Evolutionary conservation across 257 asterid species (phyloP), one percentile per base, ranked within the genome.

Genomic region (Capsicum pubescens): DNA sequence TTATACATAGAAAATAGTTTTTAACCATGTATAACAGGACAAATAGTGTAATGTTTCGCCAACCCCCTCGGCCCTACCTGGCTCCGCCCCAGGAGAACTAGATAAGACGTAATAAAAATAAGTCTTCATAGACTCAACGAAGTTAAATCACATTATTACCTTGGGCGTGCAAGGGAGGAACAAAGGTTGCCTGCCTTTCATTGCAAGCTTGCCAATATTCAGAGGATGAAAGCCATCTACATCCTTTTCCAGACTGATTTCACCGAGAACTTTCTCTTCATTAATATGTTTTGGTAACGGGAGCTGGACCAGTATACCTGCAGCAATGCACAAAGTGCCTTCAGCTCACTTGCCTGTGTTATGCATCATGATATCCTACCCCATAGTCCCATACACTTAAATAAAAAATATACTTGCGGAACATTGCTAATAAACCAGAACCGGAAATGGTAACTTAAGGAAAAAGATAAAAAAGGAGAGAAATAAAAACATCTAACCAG

Each of bases 141-240:
- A 76, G 63, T 26, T 3, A 3, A 39, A 39, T 76, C 42, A 76
- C 13, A 2, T 76, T 59, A 83, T 54, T 88, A 92, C 99, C 98
- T 93, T 94, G 63, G 99, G 99, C 68, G 98, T 94, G 94, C 98
- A 94, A 56, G 99, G 99, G 87, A 89, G 92, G 88, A 93, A 96
- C 78, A 94, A 84, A 72, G 99, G 99, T 81, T 94, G 94, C 91
- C 98, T 90, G 90, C 98, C 98, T 87, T 93, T 96, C 99, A 96
- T 96, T n/a, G 99, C 98, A 88, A 96, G 94, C 90, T 94, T 94
- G 85, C 99, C 98, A 79, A 96, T 93, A 90, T 96, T 93, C 50
- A 92, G 88, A 82, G 99, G 99, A 88, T 94, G 98, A 90, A 96
- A 96, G 26, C 98, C 99, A 86, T 96, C 99, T 1, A 94, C 99